Base-by-base conservation (phyloP, 345 rosid species). In the Excoecaria cochinchinensis region DNA sequence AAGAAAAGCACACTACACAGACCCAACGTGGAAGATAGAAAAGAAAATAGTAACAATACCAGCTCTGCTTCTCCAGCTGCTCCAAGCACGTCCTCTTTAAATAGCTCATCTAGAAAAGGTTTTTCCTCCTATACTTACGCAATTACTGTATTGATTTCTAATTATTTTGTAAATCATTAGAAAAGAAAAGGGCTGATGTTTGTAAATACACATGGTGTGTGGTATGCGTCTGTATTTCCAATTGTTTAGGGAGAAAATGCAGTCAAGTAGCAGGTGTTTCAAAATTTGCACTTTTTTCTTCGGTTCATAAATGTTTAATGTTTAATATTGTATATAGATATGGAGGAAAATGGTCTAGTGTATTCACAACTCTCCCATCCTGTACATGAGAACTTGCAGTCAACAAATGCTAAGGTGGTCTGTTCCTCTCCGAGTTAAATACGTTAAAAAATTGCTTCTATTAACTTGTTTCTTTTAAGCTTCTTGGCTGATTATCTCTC, bases 331-430 rank as follows among this genome's bases (percentile, higher is more conserved):
- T 69, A 51, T 67, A 67, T 83, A 91, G 93, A 90, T 85, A 62
- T 9, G 4, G 87, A 86, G 72, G 92, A 80, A 14, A 78, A 73
- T 79, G 82, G 82, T 79, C 78, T 69, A 72, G 79, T 88, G 0
- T 91, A 92, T 86, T 77, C 82, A 38, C 85, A 16, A 62, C 83
- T 95, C 58, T 77, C 86, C 1, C 81, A 82, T 40, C 75, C 87
- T 8, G 81, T 92, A 39, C 86, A 92, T 77, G 87, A 90, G 72
- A 91, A 89, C 77, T 77, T 91, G 74, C 46, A 90, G 71, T 73
- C 85, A 39, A 82, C 85, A 46, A 83, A 77, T 69, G 75, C 53
- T 53, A 86, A 83, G 91, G 97, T 90, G 71, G 24, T 46, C 38
- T 62, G 77, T 66, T 59, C 24, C 66, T 31, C 64, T 79, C n/a